Evolutionary conservation across 1,284 basidiomycete species (phyloP), one percentile per base, ranked within the genome.

Genomic region (Malassezia slooffiae): DNA sequence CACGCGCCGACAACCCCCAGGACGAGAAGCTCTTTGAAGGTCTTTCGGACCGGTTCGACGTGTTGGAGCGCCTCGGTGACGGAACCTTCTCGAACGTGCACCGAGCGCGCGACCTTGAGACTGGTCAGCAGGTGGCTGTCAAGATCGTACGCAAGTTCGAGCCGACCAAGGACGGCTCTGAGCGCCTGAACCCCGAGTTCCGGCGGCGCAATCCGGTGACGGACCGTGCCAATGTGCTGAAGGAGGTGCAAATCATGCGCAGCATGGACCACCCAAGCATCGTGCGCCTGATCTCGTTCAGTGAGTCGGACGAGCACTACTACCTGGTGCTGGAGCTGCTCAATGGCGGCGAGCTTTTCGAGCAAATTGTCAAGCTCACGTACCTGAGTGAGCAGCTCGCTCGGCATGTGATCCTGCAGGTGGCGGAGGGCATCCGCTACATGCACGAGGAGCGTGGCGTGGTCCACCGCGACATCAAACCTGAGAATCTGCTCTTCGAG

Each of bases 221-320:
- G 40, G 60, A 67, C 90, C 85, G 93, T 56, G 82, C 90, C 52
- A 96, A 96, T 70, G 95, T 97, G 47, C 79, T 97, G 59, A 97
- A 99, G 78, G 93, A 99, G 79, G 93, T 99, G 5, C 89, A 95
- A 72, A 97, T 99, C 62, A 99, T 99, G 93, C 85, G 91, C 24
- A 87, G 87, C 17, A 83, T 81, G 50, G 82, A 83, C 56, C 89
- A 97, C 67, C 80, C 85, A 6, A 79, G 81, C 23, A 83, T 99
- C 58, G 83, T 97, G 83, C 53, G 59, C 21, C 56, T 69, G 4
- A 27, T 65, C 8, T 59, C 58, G 10, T 68, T 65, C 45, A 55
- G 81, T 50, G 93, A 99, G 72, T 87, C 86, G 13, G 75, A 77
- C 21, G 90, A 97, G 58, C 79, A 93, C 68, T 97, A 96, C 72